phyloP scores from a whole-genome alignment of 2,329 filamentous ascomycete genomes.

The Stagonosporopsis chrysanthemi region DNA sequence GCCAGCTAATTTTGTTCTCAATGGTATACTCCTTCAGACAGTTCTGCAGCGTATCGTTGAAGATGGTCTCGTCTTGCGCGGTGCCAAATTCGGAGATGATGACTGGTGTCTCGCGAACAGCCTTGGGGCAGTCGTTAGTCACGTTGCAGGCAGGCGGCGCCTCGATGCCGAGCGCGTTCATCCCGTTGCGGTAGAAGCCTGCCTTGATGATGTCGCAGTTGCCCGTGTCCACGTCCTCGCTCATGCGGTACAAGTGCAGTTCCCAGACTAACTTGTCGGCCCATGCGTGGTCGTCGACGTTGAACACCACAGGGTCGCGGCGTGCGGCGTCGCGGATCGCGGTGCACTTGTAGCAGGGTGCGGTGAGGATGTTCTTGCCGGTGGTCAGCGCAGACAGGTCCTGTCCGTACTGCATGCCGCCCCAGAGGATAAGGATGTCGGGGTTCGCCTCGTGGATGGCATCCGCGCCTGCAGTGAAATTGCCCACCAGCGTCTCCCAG shows the following conservation, averaged over 20 bases:
- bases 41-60: slow-evolving; percentile 56
- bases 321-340: slow-evolving; percentile 54
- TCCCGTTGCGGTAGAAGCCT: slow-evolving; percentile 59
- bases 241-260: slow-evolving; percentile 63
- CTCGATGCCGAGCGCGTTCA: slow-evolving; percentile 55
- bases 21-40: slow-evolving; percentile 57
- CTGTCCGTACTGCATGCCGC: slow-evolving; percentile 62
- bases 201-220: slow-evolving; percentile 59
- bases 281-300: slow-evolving; percentile 57
- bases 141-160: slow-evolving; percentile 47
- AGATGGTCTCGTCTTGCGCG: slow-evolving; percentile 50
- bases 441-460: slow-evolving; percentile 62
- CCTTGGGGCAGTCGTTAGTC: slow-evolving; percentile 45
- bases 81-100: slow-evolving; percentile 50
- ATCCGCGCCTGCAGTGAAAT: slow-evolving; percentile 58
- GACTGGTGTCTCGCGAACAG: slow-evolving; percentile 47
- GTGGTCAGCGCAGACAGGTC: slow-evolving; percentile 57
- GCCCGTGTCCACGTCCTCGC: slow-evolving; percentile 52
- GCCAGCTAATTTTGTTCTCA: slow-evolving; percentile 58
- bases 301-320: slow-evolving; percentile 56
- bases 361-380: slow-evolving; percentile 48
- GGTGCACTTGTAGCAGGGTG: slow-evolving; percentile 52
- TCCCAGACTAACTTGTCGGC: slow-evolving; percentile 67
- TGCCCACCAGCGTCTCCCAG: slow-evolving; percentile 45
- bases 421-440: slow-evolving; percentile 62